Evolutionary conservation across 2,329 filamentous ascomycete species (phyloP).

Genomic region (Colletotrichum melonis): DNA sequence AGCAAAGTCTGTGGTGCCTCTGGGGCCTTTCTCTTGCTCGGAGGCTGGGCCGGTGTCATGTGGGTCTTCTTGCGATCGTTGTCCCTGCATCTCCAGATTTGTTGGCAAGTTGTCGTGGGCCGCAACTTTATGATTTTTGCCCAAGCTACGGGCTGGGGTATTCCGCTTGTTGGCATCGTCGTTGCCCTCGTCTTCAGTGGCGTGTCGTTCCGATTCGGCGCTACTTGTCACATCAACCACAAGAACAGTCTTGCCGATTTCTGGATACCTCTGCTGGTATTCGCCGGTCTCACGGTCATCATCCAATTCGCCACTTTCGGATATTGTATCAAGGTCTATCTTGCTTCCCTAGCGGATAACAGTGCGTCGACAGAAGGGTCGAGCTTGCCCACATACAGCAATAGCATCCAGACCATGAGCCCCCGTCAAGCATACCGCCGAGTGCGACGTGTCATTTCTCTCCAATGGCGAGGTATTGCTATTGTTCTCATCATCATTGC

Average conservation of each 20-base stretch:
- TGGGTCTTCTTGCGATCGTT: constrained; percentile 93
- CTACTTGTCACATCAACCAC: constrained; percentile 95
- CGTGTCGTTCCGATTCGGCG: constrained; percentile 93
- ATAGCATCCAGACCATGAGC: constrained; percentile 80
- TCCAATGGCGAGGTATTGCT: constrained; percentile 94
- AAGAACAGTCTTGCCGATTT: constrained; percentile 83
- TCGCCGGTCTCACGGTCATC: constrained; percentile 80
- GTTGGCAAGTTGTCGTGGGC: constrained; percentile 94
- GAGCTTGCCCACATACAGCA: constrained; percentile 78
- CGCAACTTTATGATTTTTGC: constrained; percentile 89
- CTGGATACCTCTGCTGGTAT: constrained; percentile 88
- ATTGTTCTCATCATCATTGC: constrained; percentile 90
- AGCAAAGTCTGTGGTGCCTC: constrained; percentile 87
- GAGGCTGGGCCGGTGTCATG: constrained; percentile 85
- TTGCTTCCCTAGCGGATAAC: constrained; percentile 83
- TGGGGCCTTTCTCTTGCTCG: constrained; percentile 85
- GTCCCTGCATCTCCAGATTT: constrained; percentile 96
- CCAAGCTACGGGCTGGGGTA: constrained; percentile 83
- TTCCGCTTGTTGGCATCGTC: constrained; percentile 80
- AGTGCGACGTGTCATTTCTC: constrained; percentile 84
- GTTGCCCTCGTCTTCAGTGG: constrained; percentile 86
- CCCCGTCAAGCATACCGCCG: constrained; percentile 90
- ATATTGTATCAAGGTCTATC: constrained; percentile 96
- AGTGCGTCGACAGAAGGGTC: constrained; percentile 77
- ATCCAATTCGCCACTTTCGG: constrained; percentile 87